Evolutionary conservation across 1,284 basidiomycete genomes (phyloP).

Genomic region (Inonotus hispidus): DNA sequence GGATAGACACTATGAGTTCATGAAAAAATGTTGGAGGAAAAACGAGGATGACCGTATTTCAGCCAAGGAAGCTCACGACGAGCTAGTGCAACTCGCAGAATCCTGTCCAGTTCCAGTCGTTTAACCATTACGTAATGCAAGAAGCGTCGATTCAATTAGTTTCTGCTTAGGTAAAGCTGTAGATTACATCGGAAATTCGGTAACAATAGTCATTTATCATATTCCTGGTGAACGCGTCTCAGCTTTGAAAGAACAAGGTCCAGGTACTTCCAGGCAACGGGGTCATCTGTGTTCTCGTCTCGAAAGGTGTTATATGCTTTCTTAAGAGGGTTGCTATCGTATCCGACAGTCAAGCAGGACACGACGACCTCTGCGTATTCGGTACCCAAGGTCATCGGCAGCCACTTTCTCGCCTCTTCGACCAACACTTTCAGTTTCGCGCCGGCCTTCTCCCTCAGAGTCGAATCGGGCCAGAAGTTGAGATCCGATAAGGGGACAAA

Average conservation of each 20-base stretch:
- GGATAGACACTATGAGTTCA: not conserved
- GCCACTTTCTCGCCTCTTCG: not conserved
- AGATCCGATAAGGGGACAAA: not conserved
- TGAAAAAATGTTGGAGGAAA: not conserved
- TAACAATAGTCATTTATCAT: no score
- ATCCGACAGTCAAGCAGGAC: not conserved
- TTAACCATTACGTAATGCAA: no score
- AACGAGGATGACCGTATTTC: not conserved
- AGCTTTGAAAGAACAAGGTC: not conserved
- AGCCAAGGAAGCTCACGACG: not conserved
- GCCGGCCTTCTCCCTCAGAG: not conserved
- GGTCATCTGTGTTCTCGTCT: not conserved
- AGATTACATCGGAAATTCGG: no score
- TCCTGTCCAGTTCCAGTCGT: no score
- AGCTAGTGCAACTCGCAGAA: not conserved
- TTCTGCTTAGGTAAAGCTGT: no score
- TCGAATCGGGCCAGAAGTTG: not conserved
- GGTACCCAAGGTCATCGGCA: not conserved
- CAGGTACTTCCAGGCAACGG: not conserved
- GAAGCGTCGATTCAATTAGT: no score
- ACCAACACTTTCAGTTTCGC: not conserved
- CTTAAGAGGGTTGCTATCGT: not conserved
- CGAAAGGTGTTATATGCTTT: not conserved
- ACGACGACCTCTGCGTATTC: conserved; percentile 1
- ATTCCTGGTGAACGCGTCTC: not conserved